These are phyloP conservation scores for Pythium vanterpoolii DNA, from an alignment of 352 stramenopile genomes.

Conservation along the genomic window DNA sequence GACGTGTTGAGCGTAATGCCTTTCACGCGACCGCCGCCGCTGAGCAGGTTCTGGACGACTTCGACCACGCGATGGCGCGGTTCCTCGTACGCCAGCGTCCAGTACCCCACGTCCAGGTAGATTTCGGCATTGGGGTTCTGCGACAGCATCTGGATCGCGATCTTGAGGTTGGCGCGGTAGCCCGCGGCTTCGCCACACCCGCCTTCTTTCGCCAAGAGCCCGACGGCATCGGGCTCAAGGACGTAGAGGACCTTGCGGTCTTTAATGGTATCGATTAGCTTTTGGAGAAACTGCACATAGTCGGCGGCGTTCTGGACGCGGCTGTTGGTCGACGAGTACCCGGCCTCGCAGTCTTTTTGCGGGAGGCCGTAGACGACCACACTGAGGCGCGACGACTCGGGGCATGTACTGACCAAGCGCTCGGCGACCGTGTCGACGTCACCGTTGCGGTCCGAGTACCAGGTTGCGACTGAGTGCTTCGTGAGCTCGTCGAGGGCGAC, in stretches of 20 bases:
- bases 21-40: constrained; percentile 34
- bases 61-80: constrained; percentile 29
- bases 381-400: constrained; percentile 37
- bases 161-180: constrained; percentile 53
- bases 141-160: constrained; percentile 47
- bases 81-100: constrained; percentile 34
- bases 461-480: constrained; percentile 53
- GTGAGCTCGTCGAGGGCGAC: constrained; percentile 52
- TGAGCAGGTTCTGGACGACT: constrained; percentile 41
- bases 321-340: constrained; percentile 37
- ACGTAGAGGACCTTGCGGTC: constrained; percentile 61
- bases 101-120: constrained; percentile 67
- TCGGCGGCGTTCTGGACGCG: constrained; percentile 37
- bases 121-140: constrained; percentile 52
- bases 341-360: constrained; percentile 59
- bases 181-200: constrained; percentile 37
- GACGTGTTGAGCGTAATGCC: constrained; percentile 67
- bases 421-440: constrained; percentile 31
- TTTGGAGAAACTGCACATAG: constrained; percentile 45
- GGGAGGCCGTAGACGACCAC: constrained; percentile 68
- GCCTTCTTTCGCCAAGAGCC: constrained; percentile 34
- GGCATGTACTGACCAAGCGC: constrained; percentile 34
- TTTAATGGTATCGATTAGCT: constrained; percentile 33
- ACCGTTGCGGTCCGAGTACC: constrained; percentile 61
- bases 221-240: constrained; percentile 61